These are phyloP conservation scores for apple (Malus domestica) DNA, from an alignment of 306 rosid species.

Conservation along the genomic window ASM211411v1 NC_041794.1:27044501-27045000, in stretches of 20 bases:
- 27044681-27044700: conserved; percentile 93
- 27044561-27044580: conserved; percentile 37
- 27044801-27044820: conserved; percentile 88
- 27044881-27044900: conserved; percentile 97
- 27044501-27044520: not conserved
- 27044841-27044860: conserved; percentile 98
- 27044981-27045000: conserved; percentile 88
- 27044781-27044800: conserved; percentile 92
- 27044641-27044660: conserved; percentile 52
- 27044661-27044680: conserved; percentile 77
- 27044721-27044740: conserved; percentile 82
- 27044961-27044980: conserved; percentile 94
- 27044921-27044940: conserved; percentile 71
- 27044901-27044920: conserved; percentile 93
- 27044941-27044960: conserved; percentile 63
- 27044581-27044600: conserved; percentile 37
- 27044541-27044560: conserved; percentile 77
- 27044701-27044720: conserved; percentile 57
- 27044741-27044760: conserved; percentile 85
- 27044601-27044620: conserved; percentile 53
- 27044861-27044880: conserved; percentile 79
- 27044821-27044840: conserved; percentile 89
- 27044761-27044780: conserved; percentile 91
- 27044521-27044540: conserved; percentile 20
- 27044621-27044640: conserved; percentile 93